Percentiles rank a stretch among this genome's conserved stretches.
phyloP scores from a whole-genome alignment of 768 basidiomycete genomes.

The Dictyophora rubrovolvata region DNA sequence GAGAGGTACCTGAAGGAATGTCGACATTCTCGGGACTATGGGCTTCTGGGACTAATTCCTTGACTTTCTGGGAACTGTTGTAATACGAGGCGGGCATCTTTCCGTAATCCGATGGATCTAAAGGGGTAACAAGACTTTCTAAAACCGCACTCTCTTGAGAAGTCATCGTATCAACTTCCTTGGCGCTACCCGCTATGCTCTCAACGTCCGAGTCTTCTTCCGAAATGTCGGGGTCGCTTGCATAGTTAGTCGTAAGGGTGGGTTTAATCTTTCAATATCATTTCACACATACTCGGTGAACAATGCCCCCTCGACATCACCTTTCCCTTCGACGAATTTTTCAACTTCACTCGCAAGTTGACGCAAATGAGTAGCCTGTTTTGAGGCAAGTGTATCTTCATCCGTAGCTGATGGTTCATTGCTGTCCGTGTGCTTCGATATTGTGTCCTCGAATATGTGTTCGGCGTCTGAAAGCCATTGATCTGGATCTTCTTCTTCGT shows the following conservation, averaged over 20 bases:
- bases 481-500: constrained; percentile 58
- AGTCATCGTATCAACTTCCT: constrained; percentile 18
- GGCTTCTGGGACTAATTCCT: constrained; percentile 33
- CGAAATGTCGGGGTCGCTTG: constrained; percentile 42
- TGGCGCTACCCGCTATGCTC: constrained; percentile 13
- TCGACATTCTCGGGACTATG: constrained; percentile 27
- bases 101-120: constrained; percentile 82
- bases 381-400: constrained; percentile 42
- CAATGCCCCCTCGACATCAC: constrained; percentile 77
- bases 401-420: constrained; percentile 14
- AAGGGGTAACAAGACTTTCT: constrained; percentile 70
- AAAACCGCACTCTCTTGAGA: constrained; percentile 52
- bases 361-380: constrained; percentile 52
- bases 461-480: constrained; percentile 87
- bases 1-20: not conserved
- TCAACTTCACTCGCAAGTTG: constrained; percentile 79
- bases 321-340: constrained; percentile 83
- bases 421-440: constrained; percentile 12
- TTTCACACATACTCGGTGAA: constrained; percentile 73
- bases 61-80: constrained; percentile 58
- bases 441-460: constrained; percentile 45
- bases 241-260: not conserved
- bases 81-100: constrained; percentile 68
- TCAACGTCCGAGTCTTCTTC: constrained; percentile 33
- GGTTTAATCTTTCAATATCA: not conserved